Conservation (phyloP, 164 flowering plant species). For the Stephania yunnanensis region DNA sequence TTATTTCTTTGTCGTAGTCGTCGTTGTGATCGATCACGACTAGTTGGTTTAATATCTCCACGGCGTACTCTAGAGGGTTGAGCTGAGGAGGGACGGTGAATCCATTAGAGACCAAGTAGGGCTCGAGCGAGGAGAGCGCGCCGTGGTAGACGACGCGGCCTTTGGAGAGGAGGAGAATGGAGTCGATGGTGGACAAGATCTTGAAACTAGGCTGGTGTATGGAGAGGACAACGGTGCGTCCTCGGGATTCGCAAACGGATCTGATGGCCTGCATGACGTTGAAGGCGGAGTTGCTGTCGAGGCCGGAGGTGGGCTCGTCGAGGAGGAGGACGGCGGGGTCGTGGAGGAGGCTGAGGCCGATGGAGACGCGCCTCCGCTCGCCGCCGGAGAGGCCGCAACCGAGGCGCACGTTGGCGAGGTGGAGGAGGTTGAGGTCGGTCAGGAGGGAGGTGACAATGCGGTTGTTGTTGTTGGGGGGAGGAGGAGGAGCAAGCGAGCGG, state of each 20-base stretch:
- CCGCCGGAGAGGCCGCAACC: constrained; percentile 75
- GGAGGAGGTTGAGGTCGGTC: constrained; percentile 54
- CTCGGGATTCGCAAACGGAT: constrained; percentile 40
- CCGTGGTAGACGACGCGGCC: constrained; percentile 84
- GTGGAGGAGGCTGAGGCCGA: constrained; percentile 84
- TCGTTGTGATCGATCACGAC: constrained; percentile 10
- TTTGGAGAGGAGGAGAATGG: constrained; percentile 56
- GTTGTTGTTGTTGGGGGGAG: constrained; percentile 7
- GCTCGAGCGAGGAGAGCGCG: constrained; percentile 42
- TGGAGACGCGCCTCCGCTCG: constrained; percentile 77
- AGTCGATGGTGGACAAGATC: constrained; percentile 64
- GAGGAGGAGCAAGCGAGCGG: constrained; percentile 65
- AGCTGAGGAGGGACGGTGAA: constrained; percentile 84
- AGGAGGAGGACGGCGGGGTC: constrained; percentile 77
- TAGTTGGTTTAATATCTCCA: constrained; percentile 73
- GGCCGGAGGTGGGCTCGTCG: constrained; percentile 95
- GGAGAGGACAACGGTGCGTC: constrained; percentile 65
- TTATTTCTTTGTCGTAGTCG: background rate
- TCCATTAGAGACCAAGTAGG: constrained; percentile 42
- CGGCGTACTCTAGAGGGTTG: constrained; percentile 75
- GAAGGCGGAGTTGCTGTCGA: constrained; percentile 76
- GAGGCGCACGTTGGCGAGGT: constrained; percentile 47
- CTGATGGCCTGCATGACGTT: constrained; percentile 67
- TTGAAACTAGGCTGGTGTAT: constrained; percentile 94
- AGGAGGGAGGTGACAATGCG: constrained; percentile 44